Evolutionary conservation across 148 eudicot species (phyloP), one percentile per base, ranked within the genome.

Genomic region (Salicornia ramosissima): DNA sequence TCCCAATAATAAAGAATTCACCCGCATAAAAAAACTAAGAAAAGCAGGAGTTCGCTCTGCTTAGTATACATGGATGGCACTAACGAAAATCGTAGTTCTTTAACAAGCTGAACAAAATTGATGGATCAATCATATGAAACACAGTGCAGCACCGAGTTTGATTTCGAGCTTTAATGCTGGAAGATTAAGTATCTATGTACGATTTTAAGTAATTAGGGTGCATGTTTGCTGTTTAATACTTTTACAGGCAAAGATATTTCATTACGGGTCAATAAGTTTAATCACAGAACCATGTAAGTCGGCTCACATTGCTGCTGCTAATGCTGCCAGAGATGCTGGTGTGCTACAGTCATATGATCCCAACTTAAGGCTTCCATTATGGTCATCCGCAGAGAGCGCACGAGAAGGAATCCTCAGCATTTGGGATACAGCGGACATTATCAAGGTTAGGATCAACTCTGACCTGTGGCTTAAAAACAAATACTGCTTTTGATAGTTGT

Each of bases 391-490:
- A 60, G 91, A 89, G 54, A 82, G 81, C 73, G 99, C 96, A 13
- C 79, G 96, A 49, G 99, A 91, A 79, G 99, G 99, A 68, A 94
- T 94, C 75, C 85, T 89, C 68, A 85, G 96, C 83, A 87, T 91
- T 75, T 94, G 99, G 97, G 90, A 94, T 52, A 88, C 78, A 33
- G 99, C 99, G 72, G 99, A 94, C 68, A 87, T 94, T 47, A 91
- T 94, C 75, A 94, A 94, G 93, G 99, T 89, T 77, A 24, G 55
- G 67, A 28, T 33, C 64, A 14, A 21, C 26, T 55, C 4, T 34
- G 28, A 68, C 8, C 31, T 60, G 30, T 14, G 7, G 36, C 15
- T 28, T 15, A 34, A 25, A 2, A 42, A 30, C 6, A 46, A 33
- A 5, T 30, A 22, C 34, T 70, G 55, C 43, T 6, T 10, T 64